A percentile compares a stretch with the other conserved stretches of the same genome.
Conservation (phyloP, 2,329 filamentous ascomycete genomes). For the Chaetomium sp. region DNA sequence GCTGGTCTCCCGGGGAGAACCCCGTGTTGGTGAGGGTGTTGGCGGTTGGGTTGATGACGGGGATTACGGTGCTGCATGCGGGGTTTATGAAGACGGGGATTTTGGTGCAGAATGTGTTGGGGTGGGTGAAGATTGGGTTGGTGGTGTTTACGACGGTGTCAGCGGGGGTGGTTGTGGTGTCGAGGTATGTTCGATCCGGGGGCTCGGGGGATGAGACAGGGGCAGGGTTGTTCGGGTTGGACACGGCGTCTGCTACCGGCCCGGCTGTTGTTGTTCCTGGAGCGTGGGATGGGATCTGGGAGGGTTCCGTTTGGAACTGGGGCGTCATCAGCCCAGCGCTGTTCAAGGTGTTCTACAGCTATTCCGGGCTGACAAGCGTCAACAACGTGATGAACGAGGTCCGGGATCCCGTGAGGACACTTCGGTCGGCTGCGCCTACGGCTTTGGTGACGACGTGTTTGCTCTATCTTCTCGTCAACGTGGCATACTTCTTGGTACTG, state of each 20-base stretch:
- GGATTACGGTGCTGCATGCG: constrained; percentile 53
- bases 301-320: constrained; percentile 62
- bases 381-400: constrained; percentile 69
- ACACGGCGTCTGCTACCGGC: neutral
- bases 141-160: constrained; percentile 53
- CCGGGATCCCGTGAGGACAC: constrained; percentile 57
- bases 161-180: constrained; percentile 50
- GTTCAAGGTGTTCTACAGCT: constrained; percentile 65
- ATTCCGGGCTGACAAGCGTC: constrained; percentile 58
- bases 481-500: constrained; percentile 57
- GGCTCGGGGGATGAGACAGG: neutral
- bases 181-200: constrained; percentile 25
- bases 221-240: neutral
- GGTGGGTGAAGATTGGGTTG: constrained; percentile 57
- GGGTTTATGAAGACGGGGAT: constrained; percentile 52
- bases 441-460: constrained; percentile 56
- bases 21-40: constrained; percentile 45
- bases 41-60: constrained; percentile 49
- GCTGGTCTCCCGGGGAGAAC: constrained; percentile 41
- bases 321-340: constrained; percentile 59
- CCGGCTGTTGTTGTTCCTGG: constrained; percentile 11
- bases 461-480: constrained; percentile 61
- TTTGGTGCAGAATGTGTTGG: constrained; percentile 53
- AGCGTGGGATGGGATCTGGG: constrained; percentile 51
- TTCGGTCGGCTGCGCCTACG: constrained; percentile 54